Base-by-base conservation (phyloP, 768 basidiomycete species). In the Lentinula guzmanii region DNA sequence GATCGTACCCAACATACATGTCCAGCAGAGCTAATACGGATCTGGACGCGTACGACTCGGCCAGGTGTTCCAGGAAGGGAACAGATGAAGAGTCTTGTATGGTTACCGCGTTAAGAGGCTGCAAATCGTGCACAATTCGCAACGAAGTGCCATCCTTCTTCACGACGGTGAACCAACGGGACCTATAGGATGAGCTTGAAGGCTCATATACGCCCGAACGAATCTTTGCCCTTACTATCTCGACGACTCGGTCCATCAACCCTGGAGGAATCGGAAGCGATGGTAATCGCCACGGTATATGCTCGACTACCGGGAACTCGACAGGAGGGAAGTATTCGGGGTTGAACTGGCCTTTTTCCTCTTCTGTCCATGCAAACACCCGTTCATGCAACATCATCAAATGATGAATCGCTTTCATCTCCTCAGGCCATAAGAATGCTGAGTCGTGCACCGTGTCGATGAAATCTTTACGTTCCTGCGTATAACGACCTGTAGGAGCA, bases 171-270 rank as follows among this genome's bases (percentile, higher is more conserved):
- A 62, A 62, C 62, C 52, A 45, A 2, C 54, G 56, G 1, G 21
- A 6, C 9, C 54, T 15, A 41, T 56, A 39, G 8, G 54, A 56
- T 10, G 52, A 53, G 28, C 13, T 53, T 15, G 31, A 33, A 1
- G 52, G 35, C 24, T 53, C 52, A 34, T 53, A 53, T 15, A 37
- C 35, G 10, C 52, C 52, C 1, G 54, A 8, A 1, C 24, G 3
- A 9, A 79, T 70, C 61, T 80, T 80, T 1, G 64, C 60, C 16
- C 70, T 67, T 8, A 79, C 68, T 0, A 78, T 55, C 4, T 66
- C 39, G n/a, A 64, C 64, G 15, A 80, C 70, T 55, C 75, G 61
- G 9, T 75, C 59, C 62, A 61, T 71, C 28, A 72, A 74, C 4
- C 71, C 68, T 2, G 64, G 61, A 6, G 58, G 61, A 0, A 62